These are phyloP conservation scores for Scedosporium minutisporum DNA, from an alignment of 2,329 filamentous ascomycete genomes.

Conservation along the genomic window DNA sequence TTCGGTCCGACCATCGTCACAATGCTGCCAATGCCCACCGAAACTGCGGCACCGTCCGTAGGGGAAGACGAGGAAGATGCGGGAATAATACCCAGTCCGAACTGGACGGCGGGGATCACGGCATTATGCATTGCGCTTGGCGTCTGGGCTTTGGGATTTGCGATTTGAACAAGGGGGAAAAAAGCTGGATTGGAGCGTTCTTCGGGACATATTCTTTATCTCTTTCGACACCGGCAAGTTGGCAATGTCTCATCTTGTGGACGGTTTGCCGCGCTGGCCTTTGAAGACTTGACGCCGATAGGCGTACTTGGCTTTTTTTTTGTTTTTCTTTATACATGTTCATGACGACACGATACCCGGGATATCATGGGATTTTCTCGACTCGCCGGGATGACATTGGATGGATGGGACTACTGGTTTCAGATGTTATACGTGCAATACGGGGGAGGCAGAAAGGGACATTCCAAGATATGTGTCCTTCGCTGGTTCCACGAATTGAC, in stretches of 20 bases:
- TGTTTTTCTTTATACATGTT: slow-evolving; percentile 5
- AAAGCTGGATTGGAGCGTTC: not conserved
- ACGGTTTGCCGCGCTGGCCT: not conserved
- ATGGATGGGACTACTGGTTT: not conserved
- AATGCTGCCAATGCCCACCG: slow-evolving; percentile 21
- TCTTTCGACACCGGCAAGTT: not conserved
- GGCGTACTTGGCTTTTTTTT: not conserved
- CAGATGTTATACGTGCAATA: not conserved
- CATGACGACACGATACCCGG: slow-evolving; percentile 10
- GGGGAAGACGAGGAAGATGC: slow-evolving; percentile 13
- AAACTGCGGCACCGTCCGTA: slow-evolving; percentile 6
- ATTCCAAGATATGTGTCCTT: too few species aligned
- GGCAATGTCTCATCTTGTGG: not conserved
- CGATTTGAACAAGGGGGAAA: not conserved
- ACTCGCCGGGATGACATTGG: not conserved
- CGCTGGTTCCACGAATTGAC: too few species aligned
- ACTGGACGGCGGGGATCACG: slow-evolving; percentile 11
- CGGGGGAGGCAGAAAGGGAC: not conserved
- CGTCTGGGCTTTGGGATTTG: slow-evolving; percentile 25
- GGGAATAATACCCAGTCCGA: slow-evolving; percentile 9
- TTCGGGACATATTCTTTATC: not conserved
- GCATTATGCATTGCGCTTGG: slow-evolving; percentile 29
- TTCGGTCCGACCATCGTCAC: slow-evolving; percentile 34
- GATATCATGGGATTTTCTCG: not conserved
- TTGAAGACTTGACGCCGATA: not conserved